These are phyloP conservation scores for Cystofilobasidium capitatum DNA, from an alignment of 768 basidiomycete species.

Conservation along the genomic window DNA sequence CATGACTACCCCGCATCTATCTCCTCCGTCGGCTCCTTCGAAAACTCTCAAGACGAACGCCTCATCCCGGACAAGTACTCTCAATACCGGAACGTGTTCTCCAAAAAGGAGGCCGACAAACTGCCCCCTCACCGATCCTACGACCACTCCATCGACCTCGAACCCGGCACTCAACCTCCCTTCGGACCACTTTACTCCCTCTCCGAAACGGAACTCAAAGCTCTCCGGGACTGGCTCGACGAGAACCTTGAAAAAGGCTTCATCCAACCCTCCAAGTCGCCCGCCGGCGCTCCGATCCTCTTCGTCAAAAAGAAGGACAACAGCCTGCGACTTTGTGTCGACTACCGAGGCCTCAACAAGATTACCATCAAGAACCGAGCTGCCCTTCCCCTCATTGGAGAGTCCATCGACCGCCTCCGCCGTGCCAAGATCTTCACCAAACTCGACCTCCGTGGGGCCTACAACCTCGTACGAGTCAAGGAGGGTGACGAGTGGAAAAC, in stretches of 20 bases:
- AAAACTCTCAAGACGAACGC: no score
- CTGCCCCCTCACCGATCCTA: no score
- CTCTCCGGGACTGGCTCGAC: slow-evolving; percentile 22
- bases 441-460: slow-evolving; percentile 43
- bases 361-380: slow-evolving; percentile 29
- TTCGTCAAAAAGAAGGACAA: slow-evolving; percentile 43
- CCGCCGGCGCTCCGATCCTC: slow-evolving; percentile 33
- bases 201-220: not conserved
- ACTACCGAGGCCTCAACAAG: slow-evolving; percentile 57
- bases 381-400: slow-evolving; percentile 37
- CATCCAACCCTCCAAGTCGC: slow-evolving; percentile 31
- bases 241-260: slow-evolving; percentile 30
- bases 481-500: slow-evolving; percentile 46
- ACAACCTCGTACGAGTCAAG: slow-evolving; percentile 43
- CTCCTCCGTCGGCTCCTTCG: no score
- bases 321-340: slow-evolving; percentile 35
- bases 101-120: no score
- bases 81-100: no score
- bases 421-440: slow-evolving; percentile 32
- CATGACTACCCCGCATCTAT: no score
- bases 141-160: no score
- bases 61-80: no score
- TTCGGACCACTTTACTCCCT: no score
- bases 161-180: no score
- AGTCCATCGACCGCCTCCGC: slow-evolving; percentile 38